Evolutionary conservation across 139 green algal genomes (phyloP).

Genomic region (Tetradesmus lagerheimii): DNA sequence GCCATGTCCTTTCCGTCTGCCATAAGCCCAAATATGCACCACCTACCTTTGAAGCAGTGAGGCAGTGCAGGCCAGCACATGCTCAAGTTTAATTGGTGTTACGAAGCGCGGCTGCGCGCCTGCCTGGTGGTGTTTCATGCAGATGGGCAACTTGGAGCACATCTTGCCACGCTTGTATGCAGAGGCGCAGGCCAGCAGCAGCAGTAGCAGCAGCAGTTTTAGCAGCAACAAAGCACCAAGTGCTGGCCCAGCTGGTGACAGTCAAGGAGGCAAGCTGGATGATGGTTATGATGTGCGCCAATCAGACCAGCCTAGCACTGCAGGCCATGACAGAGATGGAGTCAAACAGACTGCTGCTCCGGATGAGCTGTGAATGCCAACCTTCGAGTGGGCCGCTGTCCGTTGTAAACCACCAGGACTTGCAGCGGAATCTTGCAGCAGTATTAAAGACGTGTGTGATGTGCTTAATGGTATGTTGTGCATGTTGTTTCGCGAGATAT

Average conservation of each 20-base stretch:
- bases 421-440: too few species aligned
- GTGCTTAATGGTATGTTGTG: too few species aligned
- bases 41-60: too few species aligned
- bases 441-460: too few species aligned
- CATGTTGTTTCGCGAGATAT: too few species aligned
- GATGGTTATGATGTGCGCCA: not conserved
- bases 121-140: not conserved
- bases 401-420: not conserved
- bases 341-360: not conserved
- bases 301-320: not conserved
- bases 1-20: too few species aligned
- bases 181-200: not conserved
- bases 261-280: not conserved
- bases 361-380: not conserved
- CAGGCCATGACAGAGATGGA: not conserved
- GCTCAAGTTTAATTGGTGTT: too few species aligned
- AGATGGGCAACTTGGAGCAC: constrained; percentile 21
- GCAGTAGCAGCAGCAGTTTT: not conserved
- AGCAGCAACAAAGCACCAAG: not conserved
- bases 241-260: not conserved
- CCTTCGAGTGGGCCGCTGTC: not conserved
- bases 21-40: too few species aligned
- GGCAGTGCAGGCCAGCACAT: not conserved
- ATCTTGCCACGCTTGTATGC: not conserved
- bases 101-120: too few species aligned